These are phyloP conservation scores for Coemansia sp. DNA, from an alignment of 192 early-diverging fungal genomes.

Conservation along the genomic window DNA sequence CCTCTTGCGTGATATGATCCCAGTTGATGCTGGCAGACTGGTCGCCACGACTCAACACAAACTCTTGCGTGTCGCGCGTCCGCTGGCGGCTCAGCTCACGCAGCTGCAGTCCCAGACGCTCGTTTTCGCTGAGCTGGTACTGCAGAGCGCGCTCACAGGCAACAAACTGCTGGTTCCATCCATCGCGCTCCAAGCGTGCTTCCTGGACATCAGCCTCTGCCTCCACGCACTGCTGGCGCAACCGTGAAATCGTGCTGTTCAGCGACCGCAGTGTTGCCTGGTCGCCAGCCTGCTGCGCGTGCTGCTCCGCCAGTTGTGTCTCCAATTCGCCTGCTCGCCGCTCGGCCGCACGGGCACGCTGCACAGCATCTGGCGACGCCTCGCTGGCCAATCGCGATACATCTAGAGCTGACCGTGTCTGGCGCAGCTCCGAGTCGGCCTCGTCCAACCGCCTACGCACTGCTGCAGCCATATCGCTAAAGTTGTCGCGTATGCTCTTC, in stretches of 20 bases:
- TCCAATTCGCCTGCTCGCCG: conserved; percentile 15
- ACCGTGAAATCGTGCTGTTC: conserved; percentile 16
- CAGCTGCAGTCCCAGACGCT: conserved; percentile 13
- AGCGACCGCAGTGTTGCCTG: conserved; percentile 24
- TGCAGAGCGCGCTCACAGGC: conserved; percentile 18
- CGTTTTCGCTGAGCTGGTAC: conserved; percentile 25
- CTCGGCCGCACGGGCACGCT: conserved; percentile 14
- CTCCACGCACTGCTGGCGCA: conserved; percentile 27
- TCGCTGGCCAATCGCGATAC: conserved; percentile 12
- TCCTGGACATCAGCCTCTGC: conserved; percentile 25
- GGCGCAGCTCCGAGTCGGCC: conserved; percentile 19
- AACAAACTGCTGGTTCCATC: conserved; percentile 32
- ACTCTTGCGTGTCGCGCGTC: conserved; percentile 1
- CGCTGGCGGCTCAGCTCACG: conserved; percentile 4
- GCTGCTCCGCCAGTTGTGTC: conserved; percentile 25
- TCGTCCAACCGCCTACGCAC: conserved; percentile 29
- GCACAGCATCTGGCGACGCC: conserved; percentile 11
- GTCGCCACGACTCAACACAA: conserved; percentile 11
- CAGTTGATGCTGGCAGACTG: conserved; percentile 17
- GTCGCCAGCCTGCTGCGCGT: conserved; percentile 27
- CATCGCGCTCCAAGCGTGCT: conserved; percentile 37
- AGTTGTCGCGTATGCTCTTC: conserved; percentile 44
- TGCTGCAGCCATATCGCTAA: conserved; percentile 32
- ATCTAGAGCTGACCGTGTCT: conserved; percentile 14
- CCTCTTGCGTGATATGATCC: conserved; percentile 23